Conservation (phyloP, 805 yeast genomes). For the Monosporozyma aquatica region DNA sequence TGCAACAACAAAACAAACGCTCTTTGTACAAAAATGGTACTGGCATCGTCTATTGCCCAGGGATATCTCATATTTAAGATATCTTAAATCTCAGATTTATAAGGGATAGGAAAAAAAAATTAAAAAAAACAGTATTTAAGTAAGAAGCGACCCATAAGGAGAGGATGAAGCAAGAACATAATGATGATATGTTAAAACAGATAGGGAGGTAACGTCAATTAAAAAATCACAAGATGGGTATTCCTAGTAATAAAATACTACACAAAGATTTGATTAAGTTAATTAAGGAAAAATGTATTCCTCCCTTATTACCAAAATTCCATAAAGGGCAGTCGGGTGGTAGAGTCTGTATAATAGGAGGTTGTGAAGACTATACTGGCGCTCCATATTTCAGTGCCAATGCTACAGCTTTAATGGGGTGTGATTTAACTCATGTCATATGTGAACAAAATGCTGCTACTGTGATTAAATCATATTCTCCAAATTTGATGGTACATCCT, state of each 20-base stretch:
- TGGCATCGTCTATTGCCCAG: no score
- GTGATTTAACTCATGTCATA: constrained; percentile 82
- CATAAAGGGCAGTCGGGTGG: constrained; percentile 96
- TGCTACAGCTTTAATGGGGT: constrained; percentile 76
- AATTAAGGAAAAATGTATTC: constrained; percentile 47
- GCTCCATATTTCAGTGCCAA: constrained; percentile 90
- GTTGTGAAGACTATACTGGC: constrained; percentile 92
- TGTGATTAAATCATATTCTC: constrained; percentile 79
- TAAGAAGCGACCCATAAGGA: no score
- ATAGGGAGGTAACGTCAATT: no score
- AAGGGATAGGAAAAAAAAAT: no score
- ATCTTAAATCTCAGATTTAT: no score
- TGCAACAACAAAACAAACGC: no score
- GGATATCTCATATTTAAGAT: no score
- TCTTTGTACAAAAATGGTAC: no score
- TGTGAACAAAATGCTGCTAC: constrained; percentile 74
- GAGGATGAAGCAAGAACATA: no score
- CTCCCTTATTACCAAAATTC: constrained; percentile 62
- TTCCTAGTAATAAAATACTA: constrained; percentile 9
- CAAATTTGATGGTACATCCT: constrained; percentile 95
- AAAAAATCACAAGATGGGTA: neutral
- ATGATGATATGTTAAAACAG: no score
- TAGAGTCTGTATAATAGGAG: constrained; percentile 79
- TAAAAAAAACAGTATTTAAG: no score
- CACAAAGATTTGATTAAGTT: constrained; percentile 40